These are phyloP conservation scores for Pseudotsuga menziesii DNA, from an alignment of 75 land plant genomes.

Conservation along the genomic window DNA sequence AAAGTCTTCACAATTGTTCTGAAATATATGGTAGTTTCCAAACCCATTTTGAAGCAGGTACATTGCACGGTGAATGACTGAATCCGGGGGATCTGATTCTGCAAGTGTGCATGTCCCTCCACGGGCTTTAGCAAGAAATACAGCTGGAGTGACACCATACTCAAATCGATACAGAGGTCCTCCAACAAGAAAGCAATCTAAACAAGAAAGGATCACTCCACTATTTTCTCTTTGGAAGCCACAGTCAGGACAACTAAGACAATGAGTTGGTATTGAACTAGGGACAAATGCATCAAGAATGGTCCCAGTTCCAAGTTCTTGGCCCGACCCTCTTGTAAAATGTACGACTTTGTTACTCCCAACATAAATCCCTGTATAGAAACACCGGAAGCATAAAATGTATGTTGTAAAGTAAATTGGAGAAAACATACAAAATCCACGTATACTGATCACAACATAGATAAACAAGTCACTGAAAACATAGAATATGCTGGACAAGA, in stretches of 20 bases:
- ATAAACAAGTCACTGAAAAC: background rate
- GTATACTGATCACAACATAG: background rate
- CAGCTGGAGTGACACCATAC: conserved; percentile 55
- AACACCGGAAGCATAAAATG: background rate
- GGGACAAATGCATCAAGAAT: conserved; percentile 15
- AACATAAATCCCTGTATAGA: conserved; percentile 59
- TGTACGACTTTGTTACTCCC: conserved; percentile 73
- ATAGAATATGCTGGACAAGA: background rate
- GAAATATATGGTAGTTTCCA: conserved; percentile 73
- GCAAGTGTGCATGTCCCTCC: conserved; percentile 86
- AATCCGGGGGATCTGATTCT: conserved; percentile 48
- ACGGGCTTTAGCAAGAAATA: conserved; percentile 75
- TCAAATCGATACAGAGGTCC: conserved; percentile 70
- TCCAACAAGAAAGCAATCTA: conserved; percentile 65
- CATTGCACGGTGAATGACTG: conserved; percentile 61
- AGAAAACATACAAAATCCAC: background rate
- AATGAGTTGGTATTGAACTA: conserved; percentile 8
- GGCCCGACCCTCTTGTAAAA: conserved; percentile 43
- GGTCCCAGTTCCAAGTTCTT: conserved; percentile 19
- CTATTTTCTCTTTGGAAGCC: conserved; percentile 61
- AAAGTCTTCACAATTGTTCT: conserved; percentile 84
- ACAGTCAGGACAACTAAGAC: conserved; percentile 60
- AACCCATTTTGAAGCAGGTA: conserved; percentile 77
- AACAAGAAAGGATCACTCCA: conserved; percentile 70
- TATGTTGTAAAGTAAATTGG: background rate